A percentile compares a stretch with the other conserved stretches of the same genome.
phyloP scores from a whole-genome alignment of 441 rosid genomes.

The Corymbia calophylla region DNA sequence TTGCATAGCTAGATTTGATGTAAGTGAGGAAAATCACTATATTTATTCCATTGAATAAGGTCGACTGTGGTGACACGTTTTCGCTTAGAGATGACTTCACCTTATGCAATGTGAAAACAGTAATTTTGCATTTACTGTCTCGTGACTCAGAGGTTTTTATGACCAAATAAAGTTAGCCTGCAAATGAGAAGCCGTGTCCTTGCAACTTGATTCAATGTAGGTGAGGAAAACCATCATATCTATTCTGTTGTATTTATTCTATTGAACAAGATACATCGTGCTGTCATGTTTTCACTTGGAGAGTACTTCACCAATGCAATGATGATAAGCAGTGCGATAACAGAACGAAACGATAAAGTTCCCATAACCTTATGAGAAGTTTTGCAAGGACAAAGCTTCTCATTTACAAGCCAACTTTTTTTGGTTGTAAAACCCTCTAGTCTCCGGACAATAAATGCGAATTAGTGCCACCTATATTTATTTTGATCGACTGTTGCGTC shows the following conservation, averaged over 20 bases:
- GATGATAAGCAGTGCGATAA: neutral
- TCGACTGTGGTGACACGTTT: neutral
- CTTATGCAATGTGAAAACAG: neutral
- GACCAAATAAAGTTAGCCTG: too few relatives aligned
- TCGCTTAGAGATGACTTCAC: neutral
- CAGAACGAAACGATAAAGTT: neutral
- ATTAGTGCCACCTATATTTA: neutral
- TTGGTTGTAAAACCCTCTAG: too few relatives aligned
- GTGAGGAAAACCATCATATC: neutral
- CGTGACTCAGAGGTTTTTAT: too few relatives aligned
- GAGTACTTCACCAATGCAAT: neutral
- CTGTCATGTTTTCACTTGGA: fast-evolving
- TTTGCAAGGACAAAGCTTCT: neutral
- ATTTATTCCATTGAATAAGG: neutral
- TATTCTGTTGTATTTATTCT: neutral
- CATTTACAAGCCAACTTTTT: neutral
- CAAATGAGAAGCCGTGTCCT: too few relatives aligned
- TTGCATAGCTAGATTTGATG: neutral
- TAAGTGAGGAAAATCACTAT: neutral
- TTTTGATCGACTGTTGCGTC: neutral
- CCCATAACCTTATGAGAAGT: neutral
- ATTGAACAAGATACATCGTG: neutral
- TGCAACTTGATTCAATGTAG: neutral
- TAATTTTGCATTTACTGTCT: too few relatives aligned
- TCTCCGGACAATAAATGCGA: neutral